These are phyloP conservation scores for Trichoderma polysporum DNA, from an alignment of 2,329 filamentous ascomycete species.

Conservation along the genomic window DNA sequence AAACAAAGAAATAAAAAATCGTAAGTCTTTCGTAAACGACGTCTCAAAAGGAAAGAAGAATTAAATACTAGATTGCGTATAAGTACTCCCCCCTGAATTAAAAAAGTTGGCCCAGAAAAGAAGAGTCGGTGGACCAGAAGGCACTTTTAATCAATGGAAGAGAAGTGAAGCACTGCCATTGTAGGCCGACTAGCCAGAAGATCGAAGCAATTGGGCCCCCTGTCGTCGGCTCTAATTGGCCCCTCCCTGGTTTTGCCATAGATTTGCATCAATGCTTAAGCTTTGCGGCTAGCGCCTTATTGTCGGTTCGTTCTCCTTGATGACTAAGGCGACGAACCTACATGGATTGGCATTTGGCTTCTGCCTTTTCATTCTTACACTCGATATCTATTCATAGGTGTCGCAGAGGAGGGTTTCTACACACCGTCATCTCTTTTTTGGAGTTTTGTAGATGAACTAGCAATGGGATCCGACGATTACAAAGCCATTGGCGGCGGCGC, in stretches of 20 bases:
- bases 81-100: neutral
- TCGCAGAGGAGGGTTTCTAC: neutral
- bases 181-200: no score
- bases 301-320: constrained; percentile 4
- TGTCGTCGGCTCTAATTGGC: constrained; percentile 11
- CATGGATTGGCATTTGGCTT: neutral
- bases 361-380: neutral
- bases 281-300: constrained; percentile 7
- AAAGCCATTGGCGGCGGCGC: constrained; percentile 65
- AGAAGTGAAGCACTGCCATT: neutral
- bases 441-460: neutral
- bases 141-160: neutral
- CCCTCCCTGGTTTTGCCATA: neutral
- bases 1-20: neutral
- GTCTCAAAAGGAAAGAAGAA: neutral
- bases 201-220: neutral
- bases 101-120: neutral
- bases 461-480: constrained; percentile 77
- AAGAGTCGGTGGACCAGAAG: constrained; percentile 14
- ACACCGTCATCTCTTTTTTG: neutral
- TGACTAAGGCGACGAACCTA: constrained; percentile 9
- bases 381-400: neutral
- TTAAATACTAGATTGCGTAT: neutral
- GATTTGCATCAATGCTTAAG: constrained; percentile 12
- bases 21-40: neutral